Evolutionary conservation across 2,329 filamentous ascomycete genomes (phyloP), one percentile per base, ranked within the genome.

Genomic region (Talaromyces pinophilus): DNA sequence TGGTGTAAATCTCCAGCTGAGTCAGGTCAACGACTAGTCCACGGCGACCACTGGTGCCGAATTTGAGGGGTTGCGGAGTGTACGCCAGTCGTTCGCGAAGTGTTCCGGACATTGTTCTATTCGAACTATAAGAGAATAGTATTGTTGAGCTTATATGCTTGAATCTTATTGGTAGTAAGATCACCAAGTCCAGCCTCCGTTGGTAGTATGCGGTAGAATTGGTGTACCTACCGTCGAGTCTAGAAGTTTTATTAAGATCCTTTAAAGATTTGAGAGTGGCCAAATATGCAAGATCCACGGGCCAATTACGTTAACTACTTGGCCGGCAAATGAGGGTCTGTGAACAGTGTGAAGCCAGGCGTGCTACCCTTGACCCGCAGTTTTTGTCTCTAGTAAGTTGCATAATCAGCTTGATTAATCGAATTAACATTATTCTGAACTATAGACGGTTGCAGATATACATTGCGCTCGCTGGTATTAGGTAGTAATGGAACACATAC

Each of bases 31-130:
- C 61, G 55, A 77, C 73, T 63, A 71, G 59, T 59, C 73, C 74
- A 44, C 74, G 74, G 35, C 75, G 75, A 68, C 75, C 75, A 60
- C 75, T 77, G 55, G 75, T 77, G 65, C 75, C 75, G 48, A 77
- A 77, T 70, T 76, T 75, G 42, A 77, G 71, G 60, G 68, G 60
- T 46, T 73, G 71, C 4, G 73, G 73, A 66, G 69, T 62, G 50
- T 76, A 76, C 59, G 67, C 67, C n/a, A 72, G 70, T 33, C 25
- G 46, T 3, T 46, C 61, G 48, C 48, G 46, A 22, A 63, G 61
- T 22, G 46, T 28, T 42, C 1, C 19, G 7, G 57, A 5, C 57
- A 59, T 59, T 57, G 22, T 57, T 54, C 19, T 22, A 3, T 48
- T 48, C n/a, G n/a, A 48, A 5, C 22, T 6, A 28, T 33, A n/a